Evolutionary conservation across 2,329 filamentous ascomycete species (phyloP).

Genomic region (Cercospora canescens): DNA sequence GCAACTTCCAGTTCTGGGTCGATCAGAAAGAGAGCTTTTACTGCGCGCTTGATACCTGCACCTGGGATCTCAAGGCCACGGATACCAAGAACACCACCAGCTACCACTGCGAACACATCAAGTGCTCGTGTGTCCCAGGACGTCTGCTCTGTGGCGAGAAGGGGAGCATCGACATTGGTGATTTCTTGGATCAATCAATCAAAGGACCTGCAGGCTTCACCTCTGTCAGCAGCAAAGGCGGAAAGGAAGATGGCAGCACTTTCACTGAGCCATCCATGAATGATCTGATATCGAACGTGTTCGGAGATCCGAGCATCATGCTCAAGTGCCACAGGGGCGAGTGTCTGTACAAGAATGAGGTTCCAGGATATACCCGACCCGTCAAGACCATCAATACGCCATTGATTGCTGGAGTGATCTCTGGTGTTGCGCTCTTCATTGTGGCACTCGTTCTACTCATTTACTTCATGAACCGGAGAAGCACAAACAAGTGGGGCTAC

Average conservation of each 20-base stretch:
- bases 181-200: conserved; percentile 81
- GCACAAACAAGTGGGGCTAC: conserved; percentile 61
- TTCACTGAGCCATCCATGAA: conserved; percentile 95
- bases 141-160: conserved; percentile 92
- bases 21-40: conserved; percentile 94
- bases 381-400: conserved; percentile 97
- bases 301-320: conserved; percentile 87
- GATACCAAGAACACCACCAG: conserved; percentile 74
- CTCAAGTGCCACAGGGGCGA: conserved; percentile 83
- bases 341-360: conserved; percentile 88
- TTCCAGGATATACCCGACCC: conserved; percentile 85
- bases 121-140: conserved; percentile 84
- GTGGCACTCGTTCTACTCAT: conserved; percentile 80
- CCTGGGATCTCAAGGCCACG: conserved; percentile 68
- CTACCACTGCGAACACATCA: conserved; percentile 81
- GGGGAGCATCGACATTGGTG: conserved; percentile 86
- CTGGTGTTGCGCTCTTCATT: conserved; percentile 79
- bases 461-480: conserved; percentile 85
- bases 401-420: conserved; percentile 90
- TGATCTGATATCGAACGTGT: conserved; percentile 80
- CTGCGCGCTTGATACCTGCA: conserved; percentile 81
- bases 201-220: conserved; percentile 84
- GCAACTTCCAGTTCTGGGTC: conserved; percentile 99
- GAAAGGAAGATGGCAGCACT: conserved; percentile 69
- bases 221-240: conserved; percentile 59